Conservation (phyloP, 148 eudicot species). For the Rhododendron griersonianum region DNA sequence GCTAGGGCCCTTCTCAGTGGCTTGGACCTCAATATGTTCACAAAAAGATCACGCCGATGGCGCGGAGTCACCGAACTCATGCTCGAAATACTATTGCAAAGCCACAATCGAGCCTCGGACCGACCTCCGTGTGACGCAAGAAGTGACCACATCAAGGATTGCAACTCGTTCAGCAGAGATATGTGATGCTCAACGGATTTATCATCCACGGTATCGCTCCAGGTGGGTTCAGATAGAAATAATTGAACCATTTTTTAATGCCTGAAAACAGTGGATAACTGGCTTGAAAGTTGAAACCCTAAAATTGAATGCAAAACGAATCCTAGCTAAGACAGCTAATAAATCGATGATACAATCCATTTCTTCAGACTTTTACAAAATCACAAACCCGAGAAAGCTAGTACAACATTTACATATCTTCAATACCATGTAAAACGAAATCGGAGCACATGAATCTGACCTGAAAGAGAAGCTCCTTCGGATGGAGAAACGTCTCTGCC, state of each 20-base stretch:
- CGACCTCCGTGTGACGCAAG: constrained; percentile 64
- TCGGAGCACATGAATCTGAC: too few relatives aligned
- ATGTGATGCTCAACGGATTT: constrained; percentile 36
- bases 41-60: constrained; percentile 50
- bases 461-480: too few relatives aligned
- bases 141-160: constrained; percentile 46
- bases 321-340: neutral
- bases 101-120: constrained; percentile 88
- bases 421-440: too few relatives aligned
- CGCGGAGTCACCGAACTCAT: constrained; percentile 38
- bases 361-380: neutral
- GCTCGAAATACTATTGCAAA: constrained; percentile 67
- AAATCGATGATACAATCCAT: neutral
- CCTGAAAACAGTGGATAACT: neutral
- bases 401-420: too few relatives aligned
- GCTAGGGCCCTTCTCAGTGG: constrained; percentile 45
- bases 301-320: neutral
- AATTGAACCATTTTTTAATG: constrained; percentile 51
- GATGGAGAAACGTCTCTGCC: too few relatives aligned
- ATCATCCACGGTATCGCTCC: constrained; percentile 10
- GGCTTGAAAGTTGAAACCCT: neutral
- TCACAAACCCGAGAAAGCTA: constrained; percentile 1
- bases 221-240: constrained; percentile 43
- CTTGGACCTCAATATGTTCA: constrained; percentile 57
- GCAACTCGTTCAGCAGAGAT: constrained; percentile 47